These are phyloP conservation scores for Globisporangium emineosum DNA, from an alignment of 352 stramenopile genomes.

Conservation along the genomic window DNA sequence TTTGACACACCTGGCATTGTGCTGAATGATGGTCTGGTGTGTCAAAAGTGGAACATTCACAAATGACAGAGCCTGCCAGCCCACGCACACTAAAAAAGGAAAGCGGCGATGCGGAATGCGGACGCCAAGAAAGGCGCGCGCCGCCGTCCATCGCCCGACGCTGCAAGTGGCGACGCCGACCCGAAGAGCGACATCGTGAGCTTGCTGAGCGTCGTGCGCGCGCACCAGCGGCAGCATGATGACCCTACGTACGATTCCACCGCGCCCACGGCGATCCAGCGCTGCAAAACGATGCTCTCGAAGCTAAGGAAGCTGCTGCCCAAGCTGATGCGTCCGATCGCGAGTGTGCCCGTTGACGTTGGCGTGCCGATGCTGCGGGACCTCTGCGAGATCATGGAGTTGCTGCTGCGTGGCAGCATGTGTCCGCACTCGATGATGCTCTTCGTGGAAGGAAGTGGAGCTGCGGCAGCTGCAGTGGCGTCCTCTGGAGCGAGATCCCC, in stretches of 20 bases:
- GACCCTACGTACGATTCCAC: constrained; percentile 37
- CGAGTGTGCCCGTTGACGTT: constrained; percentile 26
- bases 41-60: too few relatives aligned
- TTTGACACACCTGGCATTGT: too few relatives aligned
- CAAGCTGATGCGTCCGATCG: constrained; percentile 60
- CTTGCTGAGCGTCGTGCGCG: constrained; percentile 38
- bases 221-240: constrained; percentile 47
- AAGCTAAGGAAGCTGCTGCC: constrained; percentile 68
- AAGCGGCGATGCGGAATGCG: constrained; percentile 10
- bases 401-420: constrained; percentile 38
- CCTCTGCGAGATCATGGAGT: constrained; percentile 50
- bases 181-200: constrained; percentile 54
- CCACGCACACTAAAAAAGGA: constrained; percentile 9
- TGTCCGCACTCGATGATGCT: constrained; percentile 63
- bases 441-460: constrained; percentile 36
- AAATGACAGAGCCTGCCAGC: too few relatives aligned
- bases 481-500: neutral
- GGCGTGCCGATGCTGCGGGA: constrained; percentile 43
- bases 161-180: constrained; percentile 18
- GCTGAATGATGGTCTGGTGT: too few relatives aligned
- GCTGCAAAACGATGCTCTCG: constrained; percentile 64
- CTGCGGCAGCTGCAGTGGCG: neutral
- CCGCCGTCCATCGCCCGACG: neutral
- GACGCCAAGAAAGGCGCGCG: constrained; percentile 4
- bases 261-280: constrained; percentile 31